phyloP scores from a whole-genome alignment of 164 flowering plant species.

The Echeveria elegans region DNA sequence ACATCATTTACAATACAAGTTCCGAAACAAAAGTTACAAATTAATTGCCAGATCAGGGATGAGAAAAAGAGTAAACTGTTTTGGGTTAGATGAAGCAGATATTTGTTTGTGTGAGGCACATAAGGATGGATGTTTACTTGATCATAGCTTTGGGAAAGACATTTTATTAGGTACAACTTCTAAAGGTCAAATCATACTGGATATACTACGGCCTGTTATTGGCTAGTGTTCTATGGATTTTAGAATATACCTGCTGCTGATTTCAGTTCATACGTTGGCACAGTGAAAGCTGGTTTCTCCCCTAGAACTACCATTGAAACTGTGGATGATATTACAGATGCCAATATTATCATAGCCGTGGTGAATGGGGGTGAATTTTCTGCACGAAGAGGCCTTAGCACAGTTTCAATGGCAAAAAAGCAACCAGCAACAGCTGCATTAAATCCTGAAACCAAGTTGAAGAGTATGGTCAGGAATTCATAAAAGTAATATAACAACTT shows the following conservation, averaged over 20 bases:
- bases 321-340: slow-evolving; percentile 94
- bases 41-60: neutral
- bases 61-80: neutral
- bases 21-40: neutral
- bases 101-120: neutral
- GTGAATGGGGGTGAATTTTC: slow-evolving; percentile 99
- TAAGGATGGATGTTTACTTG: neutral
- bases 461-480: neutral
- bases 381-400: slow-evolving; percentile 92
- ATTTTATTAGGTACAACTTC: neutral
- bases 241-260: slow-evolving; percentile 91
- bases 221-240: neutral
- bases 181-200: neutral
- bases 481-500: neutral
- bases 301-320: slow-evolving; percentile 87
- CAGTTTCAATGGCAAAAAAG: slow-evolving; percentile 97
- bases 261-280: slow-evolving; percentile 92
- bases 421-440: slow-evolving; percentile 99
- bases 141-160: neutral
- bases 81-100: neutral
- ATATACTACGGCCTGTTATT: neutral
- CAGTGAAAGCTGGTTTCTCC: slow-evolving; percentile 91
- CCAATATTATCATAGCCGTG: slow-evolving; percentile 96
- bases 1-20: neutral
- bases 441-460: slow-evolving; percentile 55